Base-by-base conservation (phyloP, 805 yeast species). In the Lipomyces yamadae region DNA sequence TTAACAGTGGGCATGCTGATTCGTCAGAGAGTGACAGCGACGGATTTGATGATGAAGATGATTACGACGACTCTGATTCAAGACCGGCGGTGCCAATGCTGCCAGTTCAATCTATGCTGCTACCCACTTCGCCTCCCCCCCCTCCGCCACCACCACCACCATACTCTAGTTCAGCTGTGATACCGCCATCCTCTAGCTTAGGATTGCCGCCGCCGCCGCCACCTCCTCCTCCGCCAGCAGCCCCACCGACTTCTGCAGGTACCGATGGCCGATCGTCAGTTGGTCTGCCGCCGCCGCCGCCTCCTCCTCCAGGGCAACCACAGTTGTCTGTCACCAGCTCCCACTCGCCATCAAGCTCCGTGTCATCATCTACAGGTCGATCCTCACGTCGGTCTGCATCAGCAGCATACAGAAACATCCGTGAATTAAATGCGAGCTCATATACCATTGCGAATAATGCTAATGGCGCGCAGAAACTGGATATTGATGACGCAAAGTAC, bases 401-500 rank as follows among this genome's bases (percentile, higher is more conserved):
- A 1, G 58, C 62, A 1, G 63, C 67, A 67, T 67, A 79, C 74
- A 42, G 83, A 57, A 81, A 83, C 63, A 77, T 87, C 67, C 80
- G 92, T 54, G 85, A 85, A 65, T 84, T 88, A 30, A 88, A 88
- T 62, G 86, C 88, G 0, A 86, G 88, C 73, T 82, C 88, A 0
- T 88, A 88, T 74, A 88, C 92, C 0, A 86, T 88, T 64, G 48
- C 48, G 33, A 64, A 63, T n/a, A 39, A 30, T 8, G 45, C 33
- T 8, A 60, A 39, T 66, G 73, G 67, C 60, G 63, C 71, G 5
- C 30, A 77, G 55, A 65, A 74, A 60, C 70, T 86, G 2, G 80
- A 77, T 3, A 90, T 92, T 60, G 91, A 91, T 72, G 95, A 90
- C 75, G 77, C 81, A n/a, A 80, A 93, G 72, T 92, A 88, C 81